phyloP scores from a whole-genome alignment of 1,139 yeast species.

The Geotrichum citri-aurantii region DNA sequence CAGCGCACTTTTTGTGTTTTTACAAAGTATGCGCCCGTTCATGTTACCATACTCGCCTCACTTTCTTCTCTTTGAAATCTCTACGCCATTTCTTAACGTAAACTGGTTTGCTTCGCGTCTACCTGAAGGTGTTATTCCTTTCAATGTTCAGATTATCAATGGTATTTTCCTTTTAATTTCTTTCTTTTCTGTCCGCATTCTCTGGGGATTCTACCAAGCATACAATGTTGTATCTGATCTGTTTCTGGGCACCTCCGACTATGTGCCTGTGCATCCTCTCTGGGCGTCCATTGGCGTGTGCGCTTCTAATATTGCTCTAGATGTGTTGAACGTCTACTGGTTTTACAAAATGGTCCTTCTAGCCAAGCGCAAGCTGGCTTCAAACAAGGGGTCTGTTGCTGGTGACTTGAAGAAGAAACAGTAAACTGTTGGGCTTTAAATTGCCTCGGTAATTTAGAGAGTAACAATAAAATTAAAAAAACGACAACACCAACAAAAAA shows the following conservation, averaged over 20 bases:
- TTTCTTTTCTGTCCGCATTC: slow-evolving; percentile 72
- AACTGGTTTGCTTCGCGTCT: slow-evolving; percentile 85
- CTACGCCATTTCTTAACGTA: slow-evolving; percentile 87
- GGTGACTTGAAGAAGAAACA: slow-evolving; percentile 11
- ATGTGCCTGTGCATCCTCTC: slow-evolving; percentile 37
- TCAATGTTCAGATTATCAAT: slow-evolving; percentile 52
- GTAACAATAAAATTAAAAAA: neutral
- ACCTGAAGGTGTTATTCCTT: slow-evolving; percentile 51
- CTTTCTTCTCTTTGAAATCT: slow-evolving; percentile 79
- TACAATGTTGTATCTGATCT: slow-evolving; percentile 38
- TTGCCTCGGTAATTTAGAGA: neutral
- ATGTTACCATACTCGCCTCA: slow-evolving; percentile 78
- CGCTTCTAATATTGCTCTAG: slow-evolving; percentile 57
- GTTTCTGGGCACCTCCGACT: slow-evolving; percentile 16
- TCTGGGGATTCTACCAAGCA: slow-evolving; percentile 85
- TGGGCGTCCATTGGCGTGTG: slow-evolving; percentile 49
- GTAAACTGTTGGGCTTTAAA: neutral
- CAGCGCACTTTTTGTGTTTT: slow-evolving; percentile 72
- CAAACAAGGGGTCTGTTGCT: slow-evolving; percentile 14
- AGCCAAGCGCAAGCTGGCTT: slow-evolving; percentile 16
- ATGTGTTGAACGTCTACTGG: slow-evolving; percentile 55
- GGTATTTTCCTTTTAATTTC: slow-evolving; percentile 62
- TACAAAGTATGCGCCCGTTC: slow-evolving; percentile 62
- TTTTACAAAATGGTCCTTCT: slow-evolving; percentile 67
- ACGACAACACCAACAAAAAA: neutral